Evolutionary conservation across 164 flowering plant species (phyloP).

Genomic region (Protea cynaroides): DNA sequence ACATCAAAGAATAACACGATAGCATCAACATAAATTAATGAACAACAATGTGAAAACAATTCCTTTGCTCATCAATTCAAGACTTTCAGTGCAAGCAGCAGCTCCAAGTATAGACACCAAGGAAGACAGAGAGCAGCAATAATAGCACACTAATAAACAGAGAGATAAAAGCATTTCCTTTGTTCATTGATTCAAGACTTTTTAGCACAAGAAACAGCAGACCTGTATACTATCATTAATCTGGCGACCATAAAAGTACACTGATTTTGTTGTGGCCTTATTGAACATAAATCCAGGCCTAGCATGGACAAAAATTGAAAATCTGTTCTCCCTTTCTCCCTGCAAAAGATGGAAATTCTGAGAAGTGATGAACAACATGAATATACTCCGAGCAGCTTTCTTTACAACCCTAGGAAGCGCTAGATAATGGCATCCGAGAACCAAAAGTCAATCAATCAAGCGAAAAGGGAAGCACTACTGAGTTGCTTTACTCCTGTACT

Average conservation of each 20-base stretch:
- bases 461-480: too few relatives aligned
- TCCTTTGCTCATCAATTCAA: too few relatives aligned
- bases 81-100: too few relatives aligned
- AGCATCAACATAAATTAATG: too few relatives aligned
- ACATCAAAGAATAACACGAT: too few relatives aligned
- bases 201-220: conserved; percentile 1
- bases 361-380: neutral
- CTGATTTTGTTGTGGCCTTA: conserved; percentile 71
- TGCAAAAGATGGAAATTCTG: conserved; percentile 28
- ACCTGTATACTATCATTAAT: conserved; percentile 88
- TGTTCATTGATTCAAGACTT: neutral
- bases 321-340: conserved; percentile 55
- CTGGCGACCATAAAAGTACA: conserved; percentile 65
- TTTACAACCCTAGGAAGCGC: too few relatives aligned
- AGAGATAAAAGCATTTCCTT: neutral
- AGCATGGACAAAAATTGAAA: conserved; percentile 78
- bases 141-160: neutral
- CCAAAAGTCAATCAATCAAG: too few relatives aligned
- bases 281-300: conserved; percentile 88
- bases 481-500: too few relatives aligned
- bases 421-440: too few relatives aligned
- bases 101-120: too few relatives aligned
- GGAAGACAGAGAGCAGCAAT: neutral
- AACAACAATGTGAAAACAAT: too few relatives aligned
- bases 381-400: neutral